Evolutionary conservation across 2,329 filamentous ascomycete genomes (phyloP).

Genomic region (Paraconiothyrium sp.): DNA sequence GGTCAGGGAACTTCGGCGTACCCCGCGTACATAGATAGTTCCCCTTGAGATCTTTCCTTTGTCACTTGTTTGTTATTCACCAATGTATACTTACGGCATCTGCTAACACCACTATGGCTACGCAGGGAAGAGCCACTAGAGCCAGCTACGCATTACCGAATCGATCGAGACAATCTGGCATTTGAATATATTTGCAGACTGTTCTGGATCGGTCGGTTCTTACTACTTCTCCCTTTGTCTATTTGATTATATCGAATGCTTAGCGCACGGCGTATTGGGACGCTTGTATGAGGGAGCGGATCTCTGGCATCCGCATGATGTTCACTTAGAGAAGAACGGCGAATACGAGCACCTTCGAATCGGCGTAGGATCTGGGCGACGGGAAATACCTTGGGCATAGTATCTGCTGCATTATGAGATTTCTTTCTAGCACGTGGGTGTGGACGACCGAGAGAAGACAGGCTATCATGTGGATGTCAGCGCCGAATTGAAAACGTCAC

Average conservation of each 20-base stretch:
- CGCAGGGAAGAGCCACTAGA: constrained; percentile 46
- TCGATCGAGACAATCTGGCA: not conserved
- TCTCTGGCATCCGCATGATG: not conserved
- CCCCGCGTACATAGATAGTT: constrained; percentile 38
- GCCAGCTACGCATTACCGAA: constrained; percentile 1
- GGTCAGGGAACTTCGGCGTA: constrained; percentile 39
- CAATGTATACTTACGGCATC: constrained; percentile 22
- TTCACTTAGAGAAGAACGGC: not conserved
- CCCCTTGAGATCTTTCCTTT: constrained; percentile 31
- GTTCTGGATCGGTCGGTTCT: not conserved
- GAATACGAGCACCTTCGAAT: not conserved
- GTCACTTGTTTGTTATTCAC: constrained; percentile 17
- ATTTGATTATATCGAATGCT: not conserved
- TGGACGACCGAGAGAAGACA: not conserved
- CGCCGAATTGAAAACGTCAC: not conserved
- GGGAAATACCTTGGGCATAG: constrained; percentile 15
- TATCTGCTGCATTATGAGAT: constrained; percentile 11
- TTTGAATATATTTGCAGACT: not conserved
- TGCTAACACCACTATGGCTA: constrained; percentile 33
- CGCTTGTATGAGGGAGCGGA: not conserved
- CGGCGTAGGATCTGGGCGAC: constrained; percentile 4
- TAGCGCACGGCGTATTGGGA: constrained; percentile 12
- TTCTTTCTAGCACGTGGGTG: not conserved
- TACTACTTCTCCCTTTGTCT: not conserved
- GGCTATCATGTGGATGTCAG: not conserved